Base-by-base conservation (phyloP, 2,329 filamentous ascomycete genomes). In the Hypoxylon sp. region DNA sequence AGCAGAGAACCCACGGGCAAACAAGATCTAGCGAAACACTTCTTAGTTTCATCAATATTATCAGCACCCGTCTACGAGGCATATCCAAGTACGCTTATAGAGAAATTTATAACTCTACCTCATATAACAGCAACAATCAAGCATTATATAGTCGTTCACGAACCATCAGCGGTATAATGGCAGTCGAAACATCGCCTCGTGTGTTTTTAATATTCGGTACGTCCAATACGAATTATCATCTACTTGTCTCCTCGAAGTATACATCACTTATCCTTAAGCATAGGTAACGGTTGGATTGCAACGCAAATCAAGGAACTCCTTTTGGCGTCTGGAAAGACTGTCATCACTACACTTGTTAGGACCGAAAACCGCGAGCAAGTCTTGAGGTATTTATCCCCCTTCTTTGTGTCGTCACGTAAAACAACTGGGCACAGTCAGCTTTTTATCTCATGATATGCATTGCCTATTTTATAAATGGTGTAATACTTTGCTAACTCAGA, bases 241-340 rank as follows among this genome's bases (percentile, higher is more conserved):
- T 39, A 42, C 39, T 2, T 10, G 3, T 44, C 5, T 19, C 9
- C 17, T 44, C 4, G 11, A 11, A 22, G 17, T 44, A 44, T 17
- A 10, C 4, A 9, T 22, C 9, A 10, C 39, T 44, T 44, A 44
- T 4, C 6, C 9, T 11, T 19, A 44, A 44, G n/a, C 6, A 44
- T 29, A 64, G 61, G 61, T n/a, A 53, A 52, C 37, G 61, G 61
- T 35, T 64, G 53, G 53, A 64, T 64, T 39, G 61, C 61, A 8
- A 31, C 14, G 26, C 54, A 59, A 17, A 19, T 64, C 31, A 64
- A 64, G 31, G 61, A 64, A 2, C 31, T 64, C 6, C 53, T 64
- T 4, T 13, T 33, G 17, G 31, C 22, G 8, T 53, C 46, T 5
- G 53, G 46, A 3, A 59, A 64, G 61, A 64, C 53, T 6, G 54